phyloP scores from a whole-genome alignment of 2,329 filamentous ascomycete species.

The Magnaporthiopsis poae region DNA sequence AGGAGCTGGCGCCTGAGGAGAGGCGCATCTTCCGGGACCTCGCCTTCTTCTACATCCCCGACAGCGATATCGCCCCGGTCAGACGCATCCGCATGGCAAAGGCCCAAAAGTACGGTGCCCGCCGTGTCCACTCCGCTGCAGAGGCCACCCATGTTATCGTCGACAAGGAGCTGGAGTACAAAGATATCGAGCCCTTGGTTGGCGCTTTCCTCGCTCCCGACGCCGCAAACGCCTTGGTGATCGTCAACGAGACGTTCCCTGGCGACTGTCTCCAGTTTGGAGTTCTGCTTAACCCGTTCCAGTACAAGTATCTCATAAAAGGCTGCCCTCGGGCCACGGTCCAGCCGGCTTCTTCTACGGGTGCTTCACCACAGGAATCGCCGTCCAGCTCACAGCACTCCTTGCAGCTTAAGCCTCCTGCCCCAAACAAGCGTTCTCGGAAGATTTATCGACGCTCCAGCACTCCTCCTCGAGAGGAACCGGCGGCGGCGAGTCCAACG shows the following conservation, averaged over 20 bases:
- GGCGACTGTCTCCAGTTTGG: slow-evolving; percentile 56
- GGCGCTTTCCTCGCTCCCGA: slow-evolving; percentile 21
- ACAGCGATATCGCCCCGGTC: slow-evolving; percentile 59
- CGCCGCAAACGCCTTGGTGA: slow-evolving; percentile 20
- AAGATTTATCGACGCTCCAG: slow-evolving; percentile 6
- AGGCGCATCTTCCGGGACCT: slow-evolving; percentile 51
- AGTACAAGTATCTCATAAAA: slow-evolving; percentile 48
- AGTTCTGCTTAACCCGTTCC: slow-evolving; percentile 46
- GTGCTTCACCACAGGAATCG: slow-evolving; percentile 4
- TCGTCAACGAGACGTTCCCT: slow-evolving; percentile 62
- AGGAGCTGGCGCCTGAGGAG: slow-evolving; percentile 37
- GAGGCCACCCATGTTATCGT: slow-evolving; percentile 70
- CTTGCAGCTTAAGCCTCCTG: slow-evolving; percentile 37
- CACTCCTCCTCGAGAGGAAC: background rate
- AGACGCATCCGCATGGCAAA: slow-evolving; percentile 65
- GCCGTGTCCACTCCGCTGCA: slow-evolving; percentile 52
- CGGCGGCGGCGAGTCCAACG: background rate
- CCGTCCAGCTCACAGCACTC: slow-evolving; percentile 24
- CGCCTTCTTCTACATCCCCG: slow-evolving; percentile 70
- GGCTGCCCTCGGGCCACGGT: slow-evolving; percentile 33
- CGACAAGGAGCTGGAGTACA: slow-evolving; percentile 57
- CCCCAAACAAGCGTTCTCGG: slow-evolving; percentile 21
- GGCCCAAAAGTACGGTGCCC: slow-evolving; percentile 64
- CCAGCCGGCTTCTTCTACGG: background rate
- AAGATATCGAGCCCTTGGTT: slow-evolving; percentile 51